These are phyloP conservation scores for Eucalyptus virginea DNA, from an alignment of 345 rosid genomes.

Conservation along the genomic window DNA sequence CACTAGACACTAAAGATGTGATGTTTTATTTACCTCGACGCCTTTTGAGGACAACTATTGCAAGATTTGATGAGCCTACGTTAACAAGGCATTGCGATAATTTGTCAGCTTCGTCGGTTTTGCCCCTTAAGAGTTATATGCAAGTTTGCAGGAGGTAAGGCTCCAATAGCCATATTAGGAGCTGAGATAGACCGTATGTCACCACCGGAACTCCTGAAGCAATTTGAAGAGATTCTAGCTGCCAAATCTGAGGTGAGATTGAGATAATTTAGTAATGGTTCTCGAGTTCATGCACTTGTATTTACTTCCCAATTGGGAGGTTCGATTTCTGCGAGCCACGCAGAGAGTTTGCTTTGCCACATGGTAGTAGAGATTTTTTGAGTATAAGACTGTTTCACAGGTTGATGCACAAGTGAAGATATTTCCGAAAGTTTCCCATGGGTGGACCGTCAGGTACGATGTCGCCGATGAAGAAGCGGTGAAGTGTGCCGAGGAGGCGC, in stretches of 20 bases:
- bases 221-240: slow-evolving; percentile 30
- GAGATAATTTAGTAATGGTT: slow-evolving; percentile 4
- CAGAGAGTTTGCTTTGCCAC: not conserved
- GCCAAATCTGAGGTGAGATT: slow-evolving; percentile 28
- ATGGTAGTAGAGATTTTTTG: not conserved
- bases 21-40: not conserved
- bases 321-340: not conserved
- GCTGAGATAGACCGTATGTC: slow-evolving; percentile 31
- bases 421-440: slow-evolving; percentile 54
- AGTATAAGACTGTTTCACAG: slow-evolving; percentile 46
- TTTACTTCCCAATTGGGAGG: not conserved
- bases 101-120: not conserved
- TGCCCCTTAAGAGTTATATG: not conserved
- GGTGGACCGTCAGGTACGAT: slow-evolving; percentile 66
- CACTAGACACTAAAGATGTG: not conserved
- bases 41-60: not conserved
- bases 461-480: slow-evolving; percentile 34
- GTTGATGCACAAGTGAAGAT: slow-evolving; percentile 54
- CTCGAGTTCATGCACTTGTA: not conserved
- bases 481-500: slow-evolving; percentile 54
- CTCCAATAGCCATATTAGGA: slow-evolving; percentile 13
- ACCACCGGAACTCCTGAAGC: slow-evolving; percentile 36
- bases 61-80: not conserved
- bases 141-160: not conserved
- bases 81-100: not conserved